Base-by-base conservation (phyloP, 345 rosid genomes). In the Excoecaria cochinchinensis region DNA sequence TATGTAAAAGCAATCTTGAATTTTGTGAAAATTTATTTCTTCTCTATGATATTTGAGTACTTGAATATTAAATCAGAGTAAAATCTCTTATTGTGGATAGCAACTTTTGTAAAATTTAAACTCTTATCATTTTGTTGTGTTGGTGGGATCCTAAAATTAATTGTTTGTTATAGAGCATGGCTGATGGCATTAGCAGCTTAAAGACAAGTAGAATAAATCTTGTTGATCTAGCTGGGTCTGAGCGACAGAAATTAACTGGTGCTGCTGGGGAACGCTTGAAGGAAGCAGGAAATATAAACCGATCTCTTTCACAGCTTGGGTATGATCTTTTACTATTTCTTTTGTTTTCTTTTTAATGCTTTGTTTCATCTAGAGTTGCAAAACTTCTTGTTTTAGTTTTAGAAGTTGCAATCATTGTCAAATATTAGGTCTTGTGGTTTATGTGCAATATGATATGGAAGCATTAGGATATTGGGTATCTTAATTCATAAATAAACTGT, bases 241-340 rank as follows among this genome's bases (percentile, higher is more conserved):
- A 96, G 84, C 80, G 99, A 73, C 99, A 96, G 79, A 96, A 96
- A 59, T 79, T 82, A 82, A 96, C 98, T 69, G 98, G 97, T 51
- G 97, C 99, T 76, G 99, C 94, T 8, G 98, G 99, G 38, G 99
- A 96, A 15, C 91, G 97, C 67, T 82, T 96, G 84, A 96, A 92
- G 86, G 99, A 96, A 89, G 99, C 98, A 62, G 97, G 98, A 62
- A 96, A 92, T 82, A 96, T 96, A 70, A 93, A 96, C 76, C 90
- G 98, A 67, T 96, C 99, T 70, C 95, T 96, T 72, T 96, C 99
- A 82, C 99, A 96, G 84, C 97, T 96, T 71, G 99, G 99, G 99
- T 96, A 92, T 79, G 83, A 61, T 59, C 65, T 40, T 25, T 56
- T 59, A 52, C 15, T 63, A 31, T 63, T 57, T 40, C 69, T 31